Conservation (phyloP, 345 rosid species). For the Excoecaria agallocha region DNA sequence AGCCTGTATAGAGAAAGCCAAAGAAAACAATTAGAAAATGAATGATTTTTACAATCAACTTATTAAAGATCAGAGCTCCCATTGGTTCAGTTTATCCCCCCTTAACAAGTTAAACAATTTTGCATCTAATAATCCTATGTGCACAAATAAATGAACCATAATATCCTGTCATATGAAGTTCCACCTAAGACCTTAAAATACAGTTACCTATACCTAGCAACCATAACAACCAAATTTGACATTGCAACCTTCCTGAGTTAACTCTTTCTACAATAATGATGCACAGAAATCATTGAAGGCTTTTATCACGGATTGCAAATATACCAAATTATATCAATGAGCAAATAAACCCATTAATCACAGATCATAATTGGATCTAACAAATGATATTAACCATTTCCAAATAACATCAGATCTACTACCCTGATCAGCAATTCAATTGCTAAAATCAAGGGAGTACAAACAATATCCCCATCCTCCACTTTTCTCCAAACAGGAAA, state of each 20-base stretch:
- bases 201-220: neutral
- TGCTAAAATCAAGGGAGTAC: too few species aligned
- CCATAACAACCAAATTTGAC: neutral
- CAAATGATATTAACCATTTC: neutral
- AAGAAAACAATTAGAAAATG: neutral
- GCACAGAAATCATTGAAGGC: neutral
- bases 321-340: neutral
- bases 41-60: neutral
- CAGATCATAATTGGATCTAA: neutral
- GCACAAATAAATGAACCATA: neutral
- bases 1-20: conserved; percentile 27
- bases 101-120: neutral
- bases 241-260: neutral
- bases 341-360: too few species aligned
- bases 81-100: neutral
- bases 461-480: neutral
- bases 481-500: neutral
- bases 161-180: neutral
- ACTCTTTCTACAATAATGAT: neutral
- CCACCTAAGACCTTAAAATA: neutral
- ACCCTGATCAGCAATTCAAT: neutral
- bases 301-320: neutral
- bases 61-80: neutral
- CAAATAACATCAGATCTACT: neutral
- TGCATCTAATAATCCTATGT: neutral